These are phyloP conservation scores for Solanum sejunctum DNA, from an alignment of 257 asterid genomes.

Conservation along the genomic window DNA sequence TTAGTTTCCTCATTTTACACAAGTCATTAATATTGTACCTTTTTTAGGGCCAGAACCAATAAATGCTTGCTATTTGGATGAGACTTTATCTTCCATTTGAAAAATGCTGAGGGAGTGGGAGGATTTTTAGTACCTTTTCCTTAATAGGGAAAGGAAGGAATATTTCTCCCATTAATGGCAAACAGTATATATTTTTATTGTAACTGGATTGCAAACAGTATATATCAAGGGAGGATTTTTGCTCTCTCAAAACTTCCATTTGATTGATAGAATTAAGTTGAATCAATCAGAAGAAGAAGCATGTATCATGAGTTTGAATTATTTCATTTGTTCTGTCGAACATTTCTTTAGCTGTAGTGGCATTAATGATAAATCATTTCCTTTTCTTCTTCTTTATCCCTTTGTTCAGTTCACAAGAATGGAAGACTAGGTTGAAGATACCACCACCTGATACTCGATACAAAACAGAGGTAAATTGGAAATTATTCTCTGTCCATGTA, in stretches of 20 bases:
- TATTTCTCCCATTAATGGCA: background rate
- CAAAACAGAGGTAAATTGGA: slow-evolving; percentile 61
- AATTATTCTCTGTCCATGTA: background rate
- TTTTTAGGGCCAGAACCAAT: background rate
- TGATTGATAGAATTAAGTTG: background rate
- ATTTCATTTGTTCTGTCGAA: background rate
- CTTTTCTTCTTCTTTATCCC: background rate
- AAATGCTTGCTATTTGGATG: background rate
- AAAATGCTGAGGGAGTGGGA: background rate
- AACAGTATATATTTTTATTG: background rate
- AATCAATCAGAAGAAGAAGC: too few species aligned
- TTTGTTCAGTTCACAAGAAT: slow-evolving; percentile 61
- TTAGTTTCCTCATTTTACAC: background rate
- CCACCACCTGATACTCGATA: slow-evolving; percentile 71
- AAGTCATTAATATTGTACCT: background rate
- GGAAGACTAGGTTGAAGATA: slow-evolving; percentile 61
- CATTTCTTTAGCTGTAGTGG: background rate
- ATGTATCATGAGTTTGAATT: background rate
- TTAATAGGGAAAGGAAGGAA: background rate
- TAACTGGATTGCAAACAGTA: background rate
- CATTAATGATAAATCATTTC: background rate
- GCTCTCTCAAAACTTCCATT: background rate
- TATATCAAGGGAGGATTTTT: background rate
- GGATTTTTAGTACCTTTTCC: background rate
- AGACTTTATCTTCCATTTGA: background rate